Evolutionary conservation across 202 grass and related monocot genomes (phyloP), one percentile per base, ranked within the genome.

Genomic region (Saccharum hybrid): DNA sequence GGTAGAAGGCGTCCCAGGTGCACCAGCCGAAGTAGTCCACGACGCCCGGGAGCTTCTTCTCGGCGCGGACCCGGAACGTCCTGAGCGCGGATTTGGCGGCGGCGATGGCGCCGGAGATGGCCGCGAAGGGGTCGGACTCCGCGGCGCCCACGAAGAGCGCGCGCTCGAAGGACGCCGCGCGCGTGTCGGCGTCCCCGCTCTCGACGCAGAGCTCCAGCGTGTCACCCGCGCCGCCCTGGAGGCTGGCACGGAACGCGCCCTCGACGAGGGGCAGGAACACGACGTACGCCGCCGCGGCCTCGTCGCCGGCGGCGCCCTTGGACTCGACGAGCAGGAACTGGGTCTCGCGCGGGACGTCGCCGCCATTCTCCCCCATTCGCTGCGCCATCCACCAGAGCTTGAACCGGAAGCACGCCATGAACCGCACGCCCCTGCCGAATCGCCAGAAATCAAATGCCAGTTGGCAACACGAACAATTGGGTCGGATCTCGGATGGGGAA

Each of bases 361-460:
- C 70, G 80, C 92, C 92, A 22, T 78, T 90, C 2, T 80, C 67
- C 5, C 95, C 95, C 92, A 95, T 98, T 46, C 85, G 89, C 84
- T 98, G 95, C 41, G 95, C 68, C 92, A 98, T 94, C 95, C 95
- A 98, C 95, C 95, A 98, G 26, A 98, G 86, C 86, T 98, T 98
- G 90, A 93, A 93, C 34, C 95, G 85, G 80, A 98, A 98, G 83
- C 90, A 93, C 42, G 96, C 89, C 72, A 98, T 45, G 81, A 98
- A 98, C 51, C 92, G 89, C 64, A 88, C 81, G 14, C 73, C 87
- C 48, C 92, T 98, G 85, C 33, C 12, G 1, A 46, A 41, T 30
- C 46, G 48, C 16, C 8, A 45, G 4, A 13, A 22, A 70, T 57
- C 67, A 66, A 66, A 63, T 34, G 26, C 34, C 45, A 79, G 36